Percentiles rank a stretch among this genome's conserved stretches.
phyloP scores from a whole-genome alignment of 2,329 filamentous ascomycete species.

The Fusarium sp. region DNA sequence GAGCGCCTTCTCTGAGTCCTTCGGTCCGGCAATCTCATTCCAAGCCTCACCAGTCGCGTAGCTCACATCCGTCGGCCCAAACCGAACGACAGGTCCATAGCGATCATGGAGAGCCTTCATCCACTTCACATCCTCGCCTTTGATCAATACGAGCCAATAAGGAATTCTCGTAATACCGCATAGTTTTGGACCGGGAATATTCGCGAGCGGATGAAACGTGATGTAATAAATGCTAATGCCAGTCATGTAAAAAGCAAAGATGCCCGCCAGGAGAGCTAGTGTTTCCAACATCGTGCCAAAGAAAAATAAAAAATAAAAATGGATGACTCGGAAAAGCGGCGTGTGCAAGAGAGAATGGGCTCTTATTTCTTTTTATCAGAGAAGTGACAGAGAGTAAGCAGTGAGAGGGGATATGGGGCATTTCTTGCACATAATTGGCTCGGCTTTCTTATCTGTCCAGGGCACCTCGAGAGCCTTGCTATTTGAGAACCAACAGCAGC shows the following conservation, averaged over 20 bases:
- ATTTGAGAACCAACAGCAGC: too few relatives aligned
- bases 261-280: not conserved
- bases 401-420: too few relatives aligned
- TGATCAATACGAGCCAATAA: constrained; percentile 1
- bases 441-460: too few relatives aligned
- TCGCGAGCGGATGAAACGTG: constrained; percentile 14
- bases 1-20: constrained; percentile 10
- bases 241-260: constrained; percentile 2
- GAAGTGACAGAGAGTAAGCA: too few relatives aligned
- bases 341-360: not conserved
- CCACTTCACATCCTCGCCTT: constrained; percentile 13
- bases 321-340: not conserved
- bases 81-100: constrained; percentile 24
- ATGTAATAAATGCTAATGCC: constrained; percentile 2
- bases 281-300: not conserved
- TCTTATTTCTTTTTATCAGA: not conserved
- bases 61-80: constrained; percentile 23
- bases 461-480: too few relatives aligned
- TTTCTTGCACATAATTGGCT: too few relatives aligned
- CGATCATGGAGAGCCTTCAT: constrained; percentile 17
- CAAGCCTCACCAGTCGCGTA: constrained; percentile 15
- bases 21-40: constrained; percentile 18
- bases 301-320: too few relatives aligned
- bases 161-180: constrained; percentile 17
- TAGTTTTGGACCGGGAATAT: constrained; percentile 19